Base-by-base conservation (phyloP, 2,329 filamentous ascomycete genomes). In the Penicillium brevicompactum region DNA sequence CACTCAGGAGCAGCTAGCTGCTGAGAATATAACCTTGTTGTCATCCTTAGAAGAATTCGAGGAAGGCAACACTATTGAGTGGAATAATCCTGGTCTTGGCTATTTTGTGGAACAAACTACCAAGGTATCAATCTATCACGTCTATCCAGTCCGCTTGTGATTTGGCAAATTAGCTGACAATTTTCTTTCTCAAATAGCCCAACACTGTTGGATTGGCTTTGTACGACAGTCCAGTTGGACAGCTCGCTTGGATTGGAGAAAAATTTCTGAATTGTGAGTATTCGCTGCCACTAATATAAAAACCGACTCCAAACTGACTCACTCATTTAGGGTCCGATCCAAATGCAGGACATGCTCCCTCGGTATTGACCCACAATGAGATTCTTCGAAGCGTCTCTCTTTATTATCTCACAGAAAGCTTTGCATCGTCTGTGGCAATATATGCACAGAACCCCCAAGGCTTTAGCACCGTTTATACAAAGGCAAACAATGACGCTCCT, bases 221-320 rank as follows among this genome's bases (percentile, higher is more conserved):
- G 4, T 43, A 58, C 14, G 56, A 58, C 21, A 58, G 43, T 22
- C 51, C 51, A 3, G 34, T 55, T 4, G 56, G 56, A 22, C 51
- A 55, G 31, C 48, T 58, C 21, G 44, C 47, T 7, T 58, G 56
- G 56, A 55, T 58, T 3, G 56, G 56, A 14, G 56, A 58, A 47
- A 58, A 58, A 40, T 58, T 54, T 24, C 31, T 57, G 13, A 57
- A 58, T 31, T 55, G 51, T 52, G 49, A 51, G 50, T 16, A 41
- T 18, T 27, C 13, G 5, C 18, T 5, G 37, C n/a, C 18, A 22
- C 3, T 6, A 10, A 24, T 13, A 2, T 34, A 10, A 11, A 21
- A 5, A 24, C 18, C 11, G 22, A 16, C 14, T 32, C 31, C 9
- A 21, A 32, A n/a, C 22, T 45, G 31, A 48, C 32, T 18, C 14